These are phyloP conservation scores for Leersia perrieri DNA, from an alignment of 176 grass and related monocot species.

Conservation along the genomic window DNA sequence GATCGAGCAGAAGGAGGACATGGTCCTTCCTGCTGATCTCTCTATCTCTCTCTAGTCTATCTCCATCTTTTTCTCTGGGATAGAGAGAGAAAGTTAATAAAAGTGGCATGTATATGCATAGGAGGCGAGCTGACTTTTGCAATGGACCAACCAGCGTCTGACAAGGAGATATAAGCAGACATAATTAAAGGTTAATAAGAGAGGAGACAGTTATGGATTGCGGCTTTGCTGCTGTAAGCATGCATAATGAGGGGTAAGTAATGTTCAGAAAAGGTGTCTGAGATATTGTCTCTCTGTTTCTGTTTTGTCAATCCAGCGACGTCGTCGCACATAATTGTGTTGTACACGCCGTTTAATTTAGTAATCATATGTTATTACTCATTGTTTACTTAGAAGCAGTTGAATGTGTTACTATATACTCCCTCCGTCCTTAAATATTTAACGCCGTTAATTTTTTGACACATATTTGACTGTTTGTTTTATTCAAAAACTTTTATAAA, in stretches of 20 bases:
- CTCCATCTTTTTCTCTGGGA: not conserved
- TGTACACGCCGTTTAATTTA: constrained; percentile 16
- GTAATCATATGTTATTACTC: not conserved
- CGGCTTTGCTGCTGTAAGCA: constrained; percentile 36
- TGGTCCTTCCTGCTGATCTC: constrained; percentile 19
- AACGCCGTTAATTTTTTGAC: too few species aligned
- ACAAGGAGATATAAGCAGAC: constrained; percentile 23
- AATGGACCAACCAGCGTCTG: constrained; percentile 17
- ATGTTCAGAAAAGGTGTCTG: not conserved
- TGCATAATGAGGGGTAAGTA: not conserved
- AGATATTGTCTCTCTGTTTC: constrained; percentile 7
- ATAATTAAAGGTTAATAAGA: constrained; percentile 21
- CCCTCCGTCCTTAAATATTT: too few species aligned
- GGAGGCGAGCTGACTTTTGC: constrained; percentile 34
- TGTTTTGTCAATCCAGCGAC: not conserved
- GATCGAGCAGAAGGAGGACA: not conserved
- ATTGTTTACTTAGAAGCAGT: not conserved
- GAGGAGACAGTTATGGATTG: not conserved
- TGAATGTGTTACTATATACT: constrained; percentile 23
- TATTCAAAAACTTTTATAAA: too few species aligned
- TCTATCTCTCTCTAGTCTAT: not conserved
- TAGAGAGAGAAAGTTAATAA: not conserved
- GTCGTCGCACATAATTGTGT: not conserved
- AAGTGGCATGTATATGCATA: not conserved
- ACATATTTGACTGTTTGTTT: too few species aligned